Percentiles rank a stretch among this genome's conserved stretches.
phyloP scores from a whole-genome alignment of 2,329 filamentous ascomycete species.

The Pestalotiopsis sp. region DNA sequence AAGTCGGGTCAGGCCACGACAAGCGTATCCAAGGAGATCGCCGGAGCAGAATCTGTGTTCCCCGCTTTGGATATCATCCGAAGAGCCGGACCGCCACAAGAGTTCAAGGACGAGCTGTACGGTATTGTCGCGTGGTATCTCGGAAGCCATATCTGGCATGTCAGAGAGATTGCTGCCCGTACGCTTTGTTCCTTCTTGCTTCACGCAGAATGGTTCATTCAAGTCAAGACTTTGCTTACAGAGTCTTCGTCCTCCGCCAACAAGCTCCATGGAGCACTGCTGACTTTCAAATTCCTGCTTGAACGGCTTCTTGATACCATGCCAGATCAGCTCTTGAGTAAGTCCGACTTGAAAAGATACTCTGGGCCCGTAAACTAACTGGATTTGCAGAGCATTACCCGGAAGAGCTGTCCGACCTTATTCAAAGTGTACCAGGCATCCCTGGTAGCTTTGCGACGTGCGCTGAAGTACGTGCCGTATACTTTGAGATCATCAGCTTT shows the following conservation, averaged over 20 bases:
- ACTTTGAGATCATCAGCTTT: conserved; percentile 33
- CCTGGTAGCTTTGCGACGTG: conserved; percentile 22
- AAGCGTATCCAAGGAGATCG: conserved; percentile 32
- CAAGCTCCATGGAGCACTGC: conserved; percentile 58
- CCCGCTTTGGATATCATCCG: conserved; percentile 82
- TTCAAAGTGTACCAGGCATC: conserved; percentile 20
- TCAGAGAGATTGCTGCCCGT: conserved; percentile 78
- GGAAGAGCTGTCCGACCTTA: conserved; percentile 20
- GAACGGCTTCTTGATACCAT: conserved; percentile 54
- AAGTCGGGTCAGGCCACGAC: conserved; percentile 48
- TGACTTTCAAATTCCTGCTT: conserved; percentile 59
- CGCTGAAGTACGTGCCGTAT: conserved; percentile 32
- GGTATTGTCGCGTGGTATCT: conserved; percentile 64
- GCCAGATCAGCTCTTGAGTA: conserved; percentile 44
- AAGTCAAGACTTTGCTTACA: conserved; percentile 40
- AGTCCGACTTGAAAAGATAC: conserved; percentile 21
- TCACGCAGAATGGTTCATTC: conserved; percentile 49
- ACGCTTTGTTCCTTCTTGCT: conserved; percentile 68
- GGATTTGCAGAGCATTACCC: conserved; percentile 23
- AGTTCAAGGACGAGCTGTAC: conserved; percentile 57
- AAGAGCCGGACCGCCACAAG: conserved; percentile 67
- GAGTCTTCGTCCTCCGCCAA: conserved; percentile 46
- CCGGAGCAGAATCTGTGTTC: conserved; percentile 72
- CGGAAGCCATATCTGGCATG: conserved; percentile 74
- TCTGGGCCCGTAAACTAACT: neutral